Conservation (phyloP, 371 early-diverging fungal species). For the Actinomucor elegans region DNA sequence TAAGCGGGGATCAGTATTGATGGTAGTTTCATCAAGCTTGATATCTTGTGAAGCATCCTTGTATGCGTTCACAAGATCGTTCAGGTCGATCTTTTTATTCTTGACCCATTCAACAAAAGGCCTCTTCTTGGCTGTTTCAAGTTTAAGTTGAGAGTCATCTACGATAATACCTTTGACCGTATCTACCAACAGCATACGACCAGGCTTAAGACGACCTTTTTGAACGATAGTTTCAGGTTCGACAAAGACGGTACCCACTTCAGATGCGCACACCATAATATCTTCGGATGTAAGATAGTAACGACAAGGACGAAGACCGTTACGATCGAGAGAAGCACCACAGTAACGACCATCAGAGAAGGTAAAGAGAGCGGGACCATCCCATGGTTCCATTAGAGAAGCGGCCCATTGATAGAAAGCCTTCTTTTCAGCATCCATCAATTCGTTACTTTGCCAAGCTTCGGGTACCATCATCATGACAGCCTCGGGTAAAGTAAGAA, state of each 20-base stretch:
- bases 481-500: slow-evolving; percentile 89
- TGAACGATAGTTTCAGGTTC: slow-evolving; percentile 75
- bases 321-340: slow-evolving; percentile 94
- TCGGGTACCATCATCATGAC: slow-evolving; percentile 98
- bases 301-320: slow-evolving; percentile 96
- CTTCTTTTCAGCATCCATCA: slow-evolving; percentile 81
- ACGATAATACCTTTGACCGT: slow-evolving; percentile 90
- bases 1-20: slow-evolving; percentile 80
- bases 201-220: slow-evolving; percentile 95
- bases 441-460: slow-evolving; percentile 91
- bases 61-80: slow-evolving; percentile 46
- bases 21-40: slow-evolving; percentile 38
- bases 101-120: slow-evolving; percentile 86
- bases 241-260: slow-evolving; percentile 88
- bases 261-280: slow-evolving; percentile 97
- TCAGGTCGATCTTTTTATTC: slow-evolving; percentile 71
- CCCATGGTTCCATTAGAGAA: slow-evolving; percentile 97
- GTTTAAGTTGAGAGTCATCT: slow-evolving; percentile 88
- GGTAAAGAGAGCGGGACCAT: slow-evolving; percentile 96
- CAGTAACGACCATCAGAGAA: slow-evolving; percentile 96
- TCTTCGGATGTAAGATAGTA: slow-evolving; percentile 90
- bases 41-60: slow-evolving; percentile 6
- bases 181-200: slow-evolving; percentile 95
- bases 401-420: slow-evolving; percentile 97
- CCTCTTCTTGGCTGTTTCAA: slow-evolving; percentile 61